Evolutionary conservation across 192 early-diverging fungal species (phyloP), one percentile per base, ranked within the genome.

Genomic region (Geranomyces variabilis): DNA sequence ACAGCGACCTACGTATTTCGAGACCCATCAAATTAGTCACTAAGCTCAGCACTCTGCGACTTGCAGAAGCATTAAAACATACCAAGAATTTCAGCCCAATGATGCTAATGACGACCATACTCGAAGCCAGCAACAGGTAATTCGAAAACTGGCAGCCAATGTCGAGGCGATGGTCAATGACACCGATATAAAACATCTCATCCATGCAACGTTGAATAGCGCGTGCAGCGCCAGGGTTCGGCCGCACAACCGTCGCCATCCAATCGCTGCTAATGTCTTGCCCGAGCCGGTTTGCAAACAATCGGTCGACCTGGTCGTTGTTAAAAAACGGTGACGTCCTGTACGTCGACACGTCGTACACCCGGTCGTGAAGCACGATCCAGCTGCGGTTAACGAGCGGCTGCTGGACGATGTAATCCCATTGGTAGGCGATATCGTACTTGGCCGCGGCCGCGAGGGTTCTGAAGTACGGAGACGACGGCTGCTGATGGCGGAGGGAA

Each of bases 21-120:
- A n/a, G n/a, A n/a, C n/a, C n/a, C n/a, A n/a, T n/a, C n/a, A n/a
- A n/a, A n/a, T n/a, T n/a, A n/a, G n/a, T n/a, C n/a, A n/a, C n/a
- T n/a, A n/a, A n/a, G n/a, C n/a, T n/a, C n/a, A n/a, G n/a, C n/a
- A n/a, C n/a, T n/a, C n/a, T n/a, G n/a, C n/a, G n/a, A n/a, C n/a
- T n/a, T n/a, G n/a, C n/a, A n/a, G 94, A 92, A 41, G 36, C 36
- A 41, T 41, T 41, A 10, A 41, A 41, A 41, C 36, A 41, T 41
- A 41, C 36, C 49, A 96, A 76, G 66, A 96, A 96, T 84, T 96
- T 96, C 82, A 96, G 88, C 45, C 91, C 83, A 60, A 96, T 90
- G 33, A 96, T 89, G 33, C 84, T 58, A 8, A 88, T 89, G 62
- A 95, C 77, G 24, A 95, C 49, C 13, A 86, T 69, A 0, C 92